Evolutionary conservation across 2,329 filamentous ascomycete genomes (phyloP).

Genomic region (Fonsecaea multimorphosa): DNA sequence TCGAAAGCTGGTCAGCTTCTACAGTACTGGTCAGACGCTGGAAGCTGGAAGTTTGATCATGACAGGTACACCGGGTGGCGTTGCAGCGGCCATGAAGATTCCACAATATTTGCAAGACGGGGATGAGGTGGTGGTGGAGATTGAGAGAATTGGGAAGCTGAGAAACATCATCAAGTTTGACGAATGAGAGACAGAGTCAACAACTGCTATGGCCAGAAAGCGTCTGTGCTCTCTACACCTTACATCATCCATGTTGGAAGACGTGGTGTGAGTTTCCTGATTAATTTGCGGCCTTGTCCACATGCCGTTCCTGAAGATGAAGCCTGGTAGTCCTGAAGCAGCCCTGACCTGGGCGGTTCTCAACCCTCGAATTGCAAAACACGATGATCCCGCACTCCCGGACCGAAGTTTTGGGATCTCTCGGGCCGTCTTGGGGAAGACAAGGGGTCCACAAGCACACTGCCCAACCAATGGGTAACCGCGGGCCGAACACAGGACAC

Average conservation of each 20-base stretch:
- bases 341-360: no score
- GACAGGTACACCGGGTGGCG: slow-evolving; percentile 51
- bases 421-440: no score
- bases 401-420: no score
- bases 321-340: no score
- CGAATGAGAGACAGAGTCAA: background rate
- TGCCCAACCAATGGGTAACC: no score
- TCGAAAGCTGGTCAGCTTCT: slow-evolving; percentile 43
- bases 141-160: background rate
- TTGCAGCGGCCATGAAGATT: slow-evolving; percentile 49
- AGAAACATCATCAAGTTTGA: slow-evolving; percentile 6
- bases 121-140: slow-evolving; percentile 36
- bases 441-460: no score
- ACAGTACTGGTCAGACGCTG: slow-evolving; percentile 47
- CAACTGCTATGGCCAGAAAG: background rate
- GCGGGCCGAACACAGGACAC: background rate
- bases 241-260: background rate
- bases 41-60: slow-evolving; percentile 47
- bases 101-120: slow-evolving; percentile 46
- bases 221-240: background rate
- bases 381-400: no score
- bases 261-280: no score
- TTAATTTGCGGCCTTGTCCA: no score
- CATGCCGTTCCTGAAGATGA: no score
- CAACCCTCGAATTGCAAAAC: no score